A percentile compares a stretch with the other conserved stretches of the same genome.
Evolutionary conservation across 2,329 filamentous ascomycete genomes (phyloP).

Genomic region (Aspergillus sp.): DNA sequence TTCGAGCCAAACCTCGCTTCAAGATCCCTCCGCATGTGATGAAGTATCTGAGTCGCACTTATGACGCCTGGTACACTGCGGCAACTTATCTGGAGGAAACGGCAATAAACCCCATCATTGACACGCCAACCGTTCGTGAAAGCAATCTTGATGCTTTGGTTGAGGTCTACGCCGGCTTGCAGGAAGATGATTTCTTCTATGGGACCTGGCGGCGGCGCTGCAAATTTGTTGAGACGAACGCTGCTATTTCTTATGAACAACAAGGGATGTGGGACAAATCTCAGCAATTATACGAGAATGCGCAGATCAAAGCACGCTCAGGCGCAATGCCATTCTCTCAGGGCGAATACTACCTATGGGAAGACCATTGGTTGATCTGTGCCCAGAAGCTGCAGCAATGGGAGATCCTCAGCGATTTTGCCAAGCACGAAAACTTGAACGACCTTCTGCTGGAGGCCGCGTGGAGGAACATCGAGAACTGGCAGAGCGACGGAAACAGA

Average conservation of each 20-base stretch:
- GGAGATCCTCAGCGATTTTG: conserved; percentile 96
- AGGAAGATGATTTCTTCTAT: conserved; percentile 97
- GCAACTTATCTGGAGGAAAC: conserved; percentile 86
- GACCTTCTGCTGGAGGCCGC: conserved; percentile 92
- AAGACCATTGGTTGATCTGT: conserved; percentile 98
- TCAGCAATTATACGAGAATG: conserved; percentile 92
- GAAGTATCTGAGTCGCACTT: conserved; percentile 91
- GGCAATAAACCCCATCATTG: conserved; percentile 78
- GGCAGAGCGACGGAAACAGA: conserved; percentile 80
- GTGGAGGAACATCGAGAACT: conserved; percentile 94
- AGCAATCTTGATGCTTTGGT: conserved; percentile 96
- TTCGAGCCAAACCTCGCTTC: conserved; percentile 79
- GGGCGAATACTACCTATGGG: conserved; percentile 98
- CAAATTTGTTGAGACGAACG: conserved; percentile 96
- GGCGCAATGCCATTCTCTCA: conserved; percentile 95
- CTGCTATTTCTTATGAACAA: conserved; percentile 95
- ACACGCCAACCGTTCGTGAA: conserved; percentile 81
- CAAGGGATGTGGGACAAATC: conserved; percentile 99
- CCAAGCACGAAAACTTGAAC: conserved; percentile 98
- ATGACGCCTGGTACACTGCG: conserved; percentile 96
- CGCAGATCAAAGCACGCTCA: conserved; percentile 94
- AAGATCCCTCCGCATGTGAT: conserved; percentile 94
- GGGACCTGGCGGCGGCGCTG: conserved; percentile 93
- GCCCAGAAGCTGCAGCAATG: conserved; percentile 98
- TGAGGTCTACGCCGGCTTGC: conserved; percentile 83